phyloP scores from a whole-genome alignment of 257 asterid species.

The Salvia hispanica region DNA sequence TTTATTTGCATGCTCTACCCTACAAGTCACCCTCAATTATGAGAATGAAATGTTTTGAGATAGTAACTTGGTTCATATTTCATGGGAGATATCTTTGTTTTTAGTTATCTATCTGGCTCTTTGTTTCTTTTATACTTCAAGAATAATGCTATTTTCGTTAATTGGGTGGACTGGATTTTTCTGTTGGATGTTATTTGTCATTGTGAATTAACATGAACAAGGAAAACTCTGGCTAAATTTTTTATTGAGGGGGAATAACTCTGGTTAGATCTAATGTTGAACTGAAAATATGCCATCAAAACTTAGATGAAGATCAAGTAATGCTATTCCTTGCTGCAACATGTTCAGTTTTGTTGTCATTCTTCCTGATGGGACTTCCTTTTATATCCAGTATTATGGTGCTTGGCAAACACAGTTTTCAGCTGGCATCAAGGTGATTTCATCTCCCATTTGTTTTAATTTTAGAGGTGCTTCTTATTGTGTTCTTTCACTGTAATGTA shows the following conservation, averaged over 20 bases:
- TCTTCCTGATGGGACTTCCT: conserved; percentile 35
- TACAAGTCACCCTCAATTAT: conserved; percentile 19
- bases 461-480: conserved; percentile 13
- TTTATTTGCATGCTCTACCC: not conserved
- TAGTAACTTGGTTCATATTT: conserved; percentile 9
- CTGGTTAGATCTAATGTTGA: conserved; percentile 11
- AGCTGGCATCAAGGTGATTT: conserved; percentile 82
- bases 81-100: not conserved
- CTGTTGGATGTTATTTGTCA: conserved; percentile 5
- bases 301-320: conserved; percentile 18
- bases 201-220: conserved; percentile 6
- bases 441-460: conserved; percentile 23
- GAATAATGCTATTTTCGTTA: conserved; percentile 11
- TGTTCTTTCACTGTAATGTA: conserved; percentile 8
- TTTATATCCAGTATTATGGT: conserved; percentile 55
- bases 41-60: conserved; percentile 8
- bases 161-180: not conserved
- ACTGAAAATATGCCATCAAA: conserved; percentile 20
- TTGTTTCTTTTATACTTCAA: conserved; percentile 1
- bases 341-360: conserved; percentile 10
- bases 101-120: conserved; percentile 1
- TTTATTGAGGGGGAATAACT: not conserved
- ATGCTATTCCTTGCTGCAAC: conserved; percentile 22
- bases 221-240: conserved; percentile 13
- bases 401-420: conserved; percentile 83